A percentile compares a stretch with the other conserved stretches of the same genome.
phyloP scores from a whole-genome alignment of 2,329 filamentous ascomycete species.

The Magnaporthiopsis poae region DNA sequence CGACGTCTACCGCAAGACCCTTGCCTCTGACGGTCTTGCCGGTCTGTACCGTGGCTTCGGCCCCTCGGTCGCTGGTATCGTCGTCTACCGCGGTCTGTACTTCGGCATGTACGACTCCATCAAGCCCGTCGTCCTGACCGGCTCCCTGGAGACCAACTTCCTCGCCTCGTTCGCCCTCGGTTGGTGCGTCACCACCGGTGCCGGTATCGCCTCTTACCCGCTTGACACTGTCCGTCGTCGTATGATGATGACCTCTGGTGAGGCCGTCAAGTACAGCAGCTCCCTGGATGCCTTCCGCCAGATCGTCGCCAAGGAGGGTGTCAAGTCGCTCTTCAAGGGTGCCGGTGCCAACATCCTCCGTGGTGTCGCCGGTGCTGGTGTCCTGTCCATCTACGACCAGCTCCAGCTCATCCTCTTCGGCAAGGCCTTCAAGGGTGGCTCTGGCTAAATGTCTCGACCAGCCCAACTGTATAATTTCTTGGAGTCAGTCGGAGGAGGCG shows the following conservation, averaged over 20 bases:
- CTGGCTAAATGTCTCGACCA: conserved; percentile 26
- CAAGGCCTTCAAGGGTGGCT: conserved; percentile 85
- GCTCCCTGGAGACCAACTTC: conserved; percentile 94
- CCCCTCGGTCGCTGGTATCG: conserved; percentile 96
- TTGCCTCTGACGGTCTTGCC: conserved; percentile 94
- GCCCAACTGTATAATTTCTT: neutral
- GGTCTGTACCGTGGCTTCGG: conserved; percentile 99
- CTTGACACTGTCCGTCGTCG: conserved; percentile 99
- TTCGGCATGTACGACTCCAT: conserved; percentile 99
- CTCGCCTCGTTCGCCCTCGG: conserved; percentile 97
- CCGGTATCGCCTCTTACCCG: conserved; percentile 99
- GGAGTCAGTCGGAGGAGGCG: conserved; percentile 15
- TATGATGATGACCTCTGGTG: conserved; percentile 98
- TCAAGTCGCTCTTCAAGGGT: conserved; percentile 99
- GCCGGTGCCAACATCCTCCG: conserved; percentile 99
- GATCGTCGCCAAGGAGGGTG: conserved; percentile 95
- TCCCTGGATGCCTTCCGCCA: conserved; percentile 90
- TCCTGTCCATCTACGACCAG: conserved; percentile 99
- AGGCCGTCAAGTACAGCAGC: conserved; percentile 99
- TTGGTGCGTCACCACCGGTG: conserved; percentile 99
- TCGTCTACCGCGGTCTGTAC: conserved; percentile 99
- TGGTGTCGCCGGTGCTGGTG: conserved; percentile 99
- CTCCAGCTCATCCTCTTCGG: conserved; percentile 98
- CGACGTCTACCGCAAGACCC: conserved; percentile 99
- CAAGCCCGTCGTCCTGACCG: conserved; percentile 95